Percentiles rank a stretch among this genome's conserved stretches.
phyloP scores from a whole-genome alignment of 768 basidiomycete genomes.

The Termitomyces sp. region DNA sequence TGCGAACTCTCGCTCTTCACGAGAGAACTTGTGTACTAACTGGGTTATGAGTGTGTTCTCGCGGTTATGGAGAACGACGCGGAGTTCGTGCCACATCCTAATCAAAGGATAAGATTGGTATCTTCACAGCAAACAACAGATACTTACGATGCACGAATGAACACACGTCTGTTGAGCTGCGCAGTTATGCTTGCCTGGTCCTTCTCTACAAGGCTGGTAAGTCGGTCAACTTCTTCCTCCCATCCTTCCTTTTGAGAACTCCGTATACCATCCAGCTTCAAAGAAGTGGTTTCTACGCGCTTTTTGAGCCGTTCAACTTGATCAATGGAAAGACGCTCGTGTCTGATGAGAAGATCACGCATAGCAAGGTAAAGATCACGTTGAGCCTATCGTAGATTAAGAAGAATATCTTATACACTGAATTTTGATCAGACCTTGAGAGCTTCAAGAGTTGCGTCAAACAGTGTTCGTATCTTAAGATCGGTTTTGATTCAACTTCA shows the following conservation, averaged over 20 bases:
- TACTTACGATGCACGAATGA: conserved; percentile 80
- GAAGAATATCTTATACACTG: not conserved
- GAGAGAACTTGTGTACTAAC: conserved; percentile 67
- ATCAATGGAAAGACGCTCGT: conserved; percentile 86
- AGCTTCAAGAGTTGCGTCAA: conserved; percentile 70
- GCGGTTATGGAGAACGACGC: conserved; percentile 85
- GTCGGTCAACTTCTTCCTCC: conserved; percentile 81
- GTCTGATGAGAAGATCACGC: conserved; percentile 81
- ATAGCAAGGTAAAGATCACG: conserved; percentile 85
- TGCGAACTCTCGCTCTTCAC: conserved; percentile 68
- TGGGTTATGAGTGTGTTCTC: conserved; percentile 81
- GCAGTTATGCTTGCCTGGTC: conserved; percentile 80
- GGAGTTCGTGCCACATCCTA: conserved; percentile 96
- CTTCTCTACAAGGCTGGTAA: conserved; percentile 70
- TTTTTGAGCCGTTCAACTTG: conserved; percentile 86
- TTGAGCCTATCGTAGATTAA: conserved; percentile 45
- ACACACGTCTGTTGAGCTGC: conserved; percentile 75
- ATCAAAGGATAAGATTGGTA: not conserved
- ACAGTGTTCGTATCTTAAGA: conserved; percentile 52
- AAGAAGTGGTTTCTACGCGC: conserved; percentile 70
- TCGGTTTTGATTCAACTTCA: not conserved
- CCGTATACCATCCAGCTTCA: conserved; percentile 75
- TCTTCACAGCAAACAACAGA: not conserved
- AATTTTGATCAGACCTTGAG: conserved; percentile 52
- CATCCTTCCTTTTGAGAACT: conserved; percentile 74